These are phyloP conservation scores for Waltergamsia citrina DNA, from an alignment of 2,329 filamentous ascomycete genomes.

Conservation along the genomic window DNA sequence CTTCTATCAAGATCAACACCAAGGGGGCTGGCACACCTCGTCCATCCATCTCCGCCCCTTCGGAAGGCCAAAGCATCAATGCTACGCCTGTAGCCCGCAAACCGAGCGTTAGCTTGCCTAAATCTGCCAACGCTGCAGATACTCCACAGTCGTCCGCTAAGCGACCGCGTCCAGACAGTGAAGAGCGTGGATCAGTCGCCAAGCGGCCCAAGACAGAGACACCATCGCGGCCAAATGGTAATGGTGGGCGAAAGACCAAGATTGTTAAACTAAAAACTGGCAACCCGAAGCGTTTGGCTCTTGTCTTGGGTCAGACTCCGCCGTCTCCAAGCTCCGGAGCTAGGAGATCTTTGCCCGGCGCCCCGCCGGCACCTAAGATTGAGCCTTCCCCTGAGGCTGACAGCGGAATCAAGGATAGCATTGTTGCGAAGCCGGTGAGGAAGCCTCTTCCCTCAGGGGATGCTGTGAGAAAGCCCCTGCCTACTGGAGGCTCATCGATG, in stretches of 20 bases:
- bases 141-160: constrained; percentile 16
- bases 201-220: constrained; percentile 27
- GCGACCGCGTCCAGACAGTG: constrained; percentile 25
- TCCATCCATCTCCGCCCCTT: constrained; percentile 8
- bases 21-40: constrained; percentile 11
- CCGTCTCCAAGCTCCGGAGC: constrained; percentile 9
- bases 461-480: constrained; percentile 19
- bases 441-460: constrained; percentile 25
- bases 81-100: background rate
- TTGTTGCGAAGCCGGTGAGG: constrained; percentile 22
- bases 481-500: constrained; percentile 12
- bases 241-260: constrained; percentile 16
- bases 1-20: constrained; percentile 29
- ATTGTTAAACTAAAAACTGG: constrained; percentile 27
- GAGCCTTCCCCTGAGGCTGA: constrained; percentile 12
- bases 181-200: constrained; percentile 21
- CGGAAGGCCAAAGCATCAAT: constrained; percentile 1
- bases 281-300: constrained; percentile 22
- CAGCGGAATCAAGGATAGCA: constrained; percentile 14
- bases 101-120: constrained; percentile 1
- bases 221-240: constrained; percentile 9
- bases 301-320: constrained; percentile 19
- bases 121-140: background rate
- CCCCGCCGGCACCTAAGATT: constrained; percentile 13
- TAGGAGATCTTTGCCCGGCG: constrained; percentile 23